Evolutionary conservation across 306 rosid species (phyloP).

Genomic region (Adenanthera pavonina): DNA sequence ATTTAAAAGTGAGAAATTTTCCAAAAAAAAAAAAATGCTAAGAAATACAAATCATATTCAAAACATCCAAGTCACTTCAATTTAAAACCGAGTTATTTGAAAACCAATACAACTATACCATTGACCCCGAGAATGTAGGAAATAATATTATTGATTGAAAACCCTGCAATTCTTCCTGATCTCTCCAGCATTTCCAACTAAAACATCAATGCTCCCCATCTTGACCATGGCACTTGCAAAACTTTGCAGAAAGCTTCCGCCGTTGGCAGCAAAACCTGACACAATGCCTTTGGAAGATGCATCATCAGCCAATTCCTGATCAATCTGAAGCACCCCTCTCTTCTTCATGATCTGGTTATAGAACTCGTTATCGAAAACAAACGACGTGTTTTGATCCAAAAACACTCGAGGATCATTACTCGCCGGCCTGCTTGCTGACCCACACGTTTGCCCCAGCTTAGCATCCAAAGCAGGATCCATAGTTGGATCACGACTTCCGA

Average conservation of each 20-base stretch:
- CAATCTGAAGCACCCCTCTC: conserved; percentile 55
- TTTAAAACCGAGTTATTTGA: not conserved
- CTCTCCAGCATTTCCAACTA: conserved; percentile 49
- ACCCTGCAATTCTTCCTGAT: conserved; percentile 52
- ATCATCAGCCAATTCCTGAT: conserved; percentile 57
- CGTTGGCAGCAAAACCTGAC: conserved; percentile 37
- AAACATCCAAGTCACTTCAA: not conserved
- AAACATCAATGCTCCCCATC: conserved; percentile 48
- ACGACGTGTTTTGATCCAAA: conserved; percentile 61
- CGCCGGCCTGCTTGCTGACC: not conserved
- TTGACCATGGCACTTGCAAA: conserved; percentile 57
- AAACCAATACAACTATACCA: not conserved
- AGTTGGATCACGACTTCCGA: conserved; percentile 40
- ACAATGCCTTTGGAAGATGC: conserved; percentile 35
- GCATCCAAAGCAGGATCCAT: conserved; percentile 54
- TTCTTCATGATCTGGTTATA: conserved; percentile 40
- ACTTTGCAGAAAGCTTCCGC: conserved; percentile 26
- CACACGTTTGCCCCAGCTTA: conserved; percentile 30
- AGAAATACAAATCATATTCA: not conserved
- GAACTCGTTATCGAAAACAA: conserved; percentile 50
- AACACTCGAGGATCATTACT: conserved; percentile 17
- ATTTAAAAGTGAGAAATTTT: too few species aligned
- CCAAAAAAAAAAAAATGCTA: too few species aligned
- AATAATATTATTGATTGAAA: not conserved
- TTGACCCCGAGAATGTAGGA: too few species aligned